Conservation (phyloP, 345 rosid genomes). For the Firmiana major region DNA sequence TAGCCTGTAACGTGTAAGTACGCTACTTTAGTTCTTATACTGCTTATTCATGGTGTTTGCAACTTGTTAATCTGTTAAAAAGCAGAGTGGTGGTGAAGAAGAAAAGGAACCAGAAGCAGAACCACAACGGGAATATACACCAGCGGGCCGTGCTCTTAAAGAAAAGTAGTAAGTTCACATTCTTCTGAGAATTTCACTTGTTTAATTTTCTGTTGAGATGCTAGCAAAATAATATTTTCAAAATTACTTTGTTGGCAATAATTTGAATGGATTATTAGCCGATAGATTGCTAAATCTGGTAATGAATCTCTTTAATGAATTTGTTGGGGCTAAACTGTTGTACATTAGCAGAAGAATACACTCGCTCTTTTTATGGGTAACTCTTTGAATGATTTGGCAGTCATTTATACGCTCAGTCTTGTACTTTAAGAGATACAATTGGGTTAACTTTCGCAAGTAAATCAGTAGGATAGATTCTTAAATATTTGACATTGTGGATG, state of each 20-base stretch:
- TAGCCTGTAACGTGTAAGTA: background rate
- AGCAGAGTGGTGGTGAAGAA: conserved; percentile 85
- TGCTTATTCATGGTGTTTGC: conserved; percentile 18
- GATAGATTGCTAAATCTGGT: background rate
- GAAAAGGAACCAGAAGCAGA: conserved; percentile 85
- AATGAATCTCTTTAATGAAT: conserved; percentile 1
- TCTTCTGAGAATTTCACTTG: conserved; percentile 3
- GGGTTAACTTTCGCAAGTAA: background rate
- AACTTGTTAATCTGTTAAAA: conserved; percentile 21
- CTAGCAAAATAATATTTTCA: background rate
- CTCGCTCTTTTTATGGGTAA: background rate
- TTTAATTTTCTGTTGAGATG: conserved; percentile 7
- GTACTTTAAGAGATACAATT: background rate
- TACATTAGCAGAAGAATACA: background rate
- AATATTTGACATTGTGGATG: background rate
- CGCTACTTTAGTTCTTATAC: background rate
- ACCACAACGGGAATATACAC: conserved; percentile 83
- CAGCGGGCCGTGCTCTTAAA: conserved; percentile 90
- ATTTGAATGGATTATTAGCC: conserved; percentile 5
- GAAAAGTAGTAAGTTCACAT: conserved; percentile 76
- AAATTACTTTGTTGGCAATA: background rate
- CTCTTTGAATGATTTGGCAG: conserved; percentile 1
- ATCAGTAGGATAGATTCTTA: background rate
- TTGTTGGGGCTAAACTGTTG: background rate
- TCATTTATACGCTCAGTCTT: background rate